A percentile compares a stretch with the other conserved stretches of the same genome.
Conservation (phyloP, 495 filamentous ascomycete species). For the Talaromyces nanjingensis region DNA sequence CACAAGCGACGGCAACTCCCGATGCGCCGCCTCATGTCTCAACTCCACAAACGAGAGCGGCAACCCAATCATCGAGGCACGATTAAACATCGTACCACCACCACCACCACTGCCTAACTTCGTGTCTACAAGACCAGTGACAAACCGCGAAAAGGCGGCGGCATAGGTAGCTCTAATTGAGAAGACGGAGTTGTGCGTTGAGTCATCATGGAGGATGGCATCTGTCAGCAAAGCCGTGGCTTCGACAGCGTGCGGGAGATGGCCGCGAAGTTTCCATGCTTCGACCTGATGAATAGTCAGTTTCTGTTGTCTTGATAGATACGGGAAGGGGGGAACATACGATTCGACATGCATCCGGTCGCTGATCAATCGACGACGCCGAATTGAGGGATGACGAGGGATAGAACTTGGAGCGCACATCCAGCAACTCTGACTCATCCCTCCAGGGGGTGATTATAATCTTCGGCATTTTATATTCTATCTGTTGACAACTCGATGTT, state of each 20-base stretch:
- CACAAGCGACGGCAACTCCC: conserved; percentile 68
- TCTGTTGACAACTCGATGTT: neutral
- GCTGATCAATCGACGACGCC: conserved; percentile 22
- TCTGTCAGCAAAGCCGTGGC: conserved; percentile 71
- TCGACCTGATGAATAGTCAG: conserved; percentile 28
- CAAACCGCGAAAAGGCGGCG: conserved; percentile 65
- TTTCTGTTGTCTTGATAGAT: conserved; percentile 1
- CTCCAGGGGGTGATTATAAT: conserved; percentile 80
- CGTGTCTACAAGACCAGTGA: conserved; percentile 79
- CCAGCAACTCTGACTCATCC: conserved; percentile 53
- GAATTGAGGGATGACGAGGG: conserved; percentile 22
- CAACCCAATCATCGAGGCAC: conserved; percentile 67
- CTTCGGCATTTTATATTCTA: conserved; percentile 51
- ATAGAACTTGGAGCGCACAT: conserved; percentile 63
- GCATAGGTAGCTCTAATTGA: conserved; percentile 50
- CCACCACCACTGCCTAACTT: conserved; percentile 55
- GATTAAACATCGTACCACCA: conserved; percentile 73
- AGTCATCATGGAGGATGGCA: conserved; percentile 62
- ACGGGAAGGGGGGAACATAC: conserved; percentile 24
- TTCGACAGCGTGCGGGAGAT: conserved; percentile 75
- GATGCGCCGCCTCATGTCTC: conserved; percentile 83
- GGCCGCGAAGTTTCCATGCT: conserved; percentile 59
- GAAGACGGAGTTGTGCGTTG: conserved; percentile 42
- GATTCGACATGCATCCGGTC: conserved; percentile 37
- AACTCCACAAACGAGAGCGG: conserved; percentile 84